phyloP scores from a whole-genome alignment of 2,329 filamentous ascomycete genomes.

The Drechslerella stenobrocha region DNA sequence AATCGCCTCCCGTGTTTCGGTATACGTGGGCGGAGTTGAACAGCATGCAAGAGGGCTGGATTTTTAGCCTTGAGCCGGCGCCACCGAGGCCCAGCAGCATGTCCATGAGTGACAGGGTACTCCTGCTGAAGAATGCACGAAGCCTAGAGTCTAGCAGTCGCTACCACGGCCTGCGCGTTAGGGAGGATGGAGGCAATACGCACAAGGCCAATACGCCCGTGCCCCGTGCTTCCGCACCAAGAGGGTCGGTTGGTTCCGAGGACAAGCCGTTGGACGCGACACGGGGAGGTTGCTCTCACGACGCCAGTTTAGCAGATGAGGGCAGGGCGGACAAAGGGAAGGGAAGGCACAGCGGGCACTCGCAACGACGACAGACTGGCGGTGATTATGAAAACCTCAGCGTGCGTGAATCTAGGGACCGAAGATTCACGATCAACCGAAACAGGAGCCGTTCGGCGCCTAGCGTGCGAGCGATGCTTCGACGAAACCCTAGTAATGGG shows the following conservation, averaged over 20 bases:
- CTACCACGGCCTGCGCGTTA: conserved; percentile 14
- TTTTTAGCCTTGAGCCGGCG: conserved; percentile 5
- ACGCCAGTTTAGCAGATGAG: conserved; percentile 11
- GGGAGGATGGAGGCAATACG: neutral
- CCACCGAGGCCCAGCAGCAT: neutral
- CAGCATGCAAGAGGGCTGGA: conserved; percentile 26
- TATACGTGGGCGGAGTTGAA: conserved; percentile 14
- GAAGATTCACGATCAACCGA: too few relatives aligned
- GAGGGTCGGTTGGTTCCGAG: neutral
- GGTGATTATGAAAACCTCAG: too few relatives aligned
- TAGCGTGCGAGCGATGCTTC: too few relatives aligned
- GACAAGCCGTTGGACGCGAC: neutral
- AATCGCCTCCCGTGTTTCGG: conserved; percentile 28
- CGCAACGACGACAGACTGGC: too few relatives aligned
- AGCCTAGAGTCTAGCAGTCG: conserved; percentile 5
- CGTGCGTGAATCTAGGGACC: too few relatives aligned
- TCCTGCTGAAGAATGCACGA: conserved; percentile 7
- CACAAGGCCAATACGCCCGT: neutral
- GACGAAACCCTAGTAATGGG: too few relatives aligned
- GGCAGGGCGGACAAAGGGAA: conserved; percentile 15
- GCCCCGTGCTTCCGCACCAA: neutral
- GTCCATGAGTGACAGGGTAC: conserved; percentile 3
- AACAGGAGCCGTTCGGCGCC: too few relatives aligned
- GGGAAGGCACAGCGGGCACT: conserved; percentile 17
- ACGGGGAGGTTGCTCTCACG: neutral